phyloP scores from a whole-genome alignment of 257 asterid genomes.

The Ocimum tenuiflorum region DNA sequence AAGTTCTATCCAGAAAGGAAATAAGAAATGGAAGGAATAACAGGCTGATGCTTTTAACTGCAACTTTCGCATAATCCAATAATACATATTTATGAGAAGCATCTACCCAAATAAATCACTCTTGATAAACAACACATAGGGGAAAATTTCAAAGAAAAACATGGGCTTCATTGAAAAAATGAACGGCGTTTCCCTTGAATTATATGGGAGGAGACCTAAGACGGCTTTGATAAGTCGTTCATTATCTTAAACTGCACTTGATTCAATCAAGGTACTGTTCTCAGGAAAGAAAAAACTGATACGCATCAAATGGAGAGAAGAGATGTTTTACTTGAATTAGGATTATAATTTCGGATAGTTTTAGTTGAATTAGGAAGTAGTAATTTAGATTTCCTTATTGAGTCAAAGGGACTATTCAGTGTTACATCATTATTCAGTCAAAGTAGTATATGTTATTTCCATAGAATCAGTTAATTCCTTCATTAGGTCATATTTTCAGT shows the following conservation, averaged over 20 bases:
- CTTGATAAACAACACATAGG: background rate
- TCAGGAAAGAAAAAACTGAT: background rate
- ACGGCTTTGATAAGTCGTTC: background rate
- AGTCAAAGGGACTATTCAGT: too few species aligned
- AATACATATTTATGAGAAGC: background rate
- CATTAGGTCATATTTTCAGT: too few species aligned
- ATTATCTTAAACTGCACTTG: background rate
- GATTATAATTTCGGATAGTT: too few species aligned
- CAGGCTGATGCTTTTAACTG: background rate
- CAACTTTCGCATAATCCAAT: background rate
- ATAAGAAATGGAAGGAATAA: background rate
- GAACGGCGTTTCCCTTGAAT: background rate
- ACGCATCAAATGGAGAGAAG: too few species aligned
- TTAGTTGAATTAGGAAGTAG: too few species aligned
- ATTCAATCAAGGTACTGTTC: too few species aligned
- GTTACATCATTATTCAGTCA: too few species aligned
- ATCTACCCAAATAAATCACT: background rate
- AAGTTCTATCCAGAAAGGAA: background rate
- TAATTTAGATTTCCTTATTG: too few species aligned
- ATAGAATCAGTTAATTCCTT: too few species aligned
- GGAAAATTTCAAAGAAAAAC: background rate
- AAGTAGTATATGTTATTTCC: too few species aligned
- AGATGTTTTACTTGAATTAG: too few species aligned
- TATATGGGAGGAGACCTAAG: background rate
- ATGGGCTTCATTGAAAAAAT: background rate